These are phyloP conservation scores for Metarhizium humberi DNA, from an alignment of 2,329 filamentous ascomycete species.

Conservation along the genomic window DNA sequence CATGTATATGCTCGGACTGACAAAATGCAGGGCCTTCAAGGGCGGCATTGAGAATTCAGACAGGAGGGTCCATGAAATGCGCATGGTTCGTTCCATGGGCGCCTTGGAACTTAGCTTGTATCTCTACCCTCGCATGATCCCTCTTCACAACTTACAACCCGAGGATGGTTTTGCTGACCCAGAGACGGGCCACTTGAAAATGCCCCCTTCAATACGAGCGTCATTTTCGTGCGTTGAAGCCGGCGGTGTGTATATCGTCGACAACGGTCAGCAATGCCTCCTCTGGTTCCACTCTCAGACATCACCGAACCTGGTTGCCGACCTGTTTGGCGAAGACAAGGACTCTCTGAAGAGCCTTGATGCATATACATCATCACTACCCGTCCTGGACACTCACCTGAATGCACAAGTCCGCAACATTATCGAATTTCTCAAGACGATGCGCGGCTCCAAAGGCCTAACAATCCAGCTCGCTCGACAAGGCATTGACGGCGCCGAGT, in stretches of 20 bases:
- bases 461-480: conserved; percentile 87
- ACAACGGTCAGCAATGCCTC: conserved; percentile 87
- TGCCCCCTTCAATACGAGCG: conserved; percentile 72
- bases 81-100: conserved; percentile 83
- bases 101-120: conserved; percentile 80
- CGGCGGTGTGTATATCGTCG: conserved; percentile 87
- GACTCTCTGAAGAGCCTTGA: conserved; percentile 65
- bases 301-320: conserved; percentile 80
- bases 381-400: conserved; percentile 80
- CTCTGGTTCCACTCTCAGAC: conserved; percentile 91
- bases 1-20: conserved; percentile 86
- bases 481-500: conserved; percentile 89
- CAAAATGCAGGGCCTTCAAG: conserved; percentile 92
- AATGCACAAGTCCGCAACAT: conserved; percentile 95
- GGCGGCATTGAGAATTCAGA: conserved; percentile 85
- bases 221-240: conserved; percentile 85
- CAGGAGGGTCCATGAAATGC: conserved; percentile 81
- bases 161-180: conserved; percentile 86
- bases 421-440: conserved; percentile 71
- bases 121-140: conserved; percentile 88
- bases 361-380: conserved; percentile 69
- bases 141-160: conserved; percentile 79
- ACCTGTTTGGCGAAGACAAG: conserved; percentile 77
- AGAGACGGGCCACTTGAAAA: conserved; percentile 74
- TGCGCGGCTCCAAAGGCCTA: conserved; percentile 78